Conservation (phyloP, 2,329 filamentous ascomycete species). For the Colletotrichum sansevieriae region DNA sequence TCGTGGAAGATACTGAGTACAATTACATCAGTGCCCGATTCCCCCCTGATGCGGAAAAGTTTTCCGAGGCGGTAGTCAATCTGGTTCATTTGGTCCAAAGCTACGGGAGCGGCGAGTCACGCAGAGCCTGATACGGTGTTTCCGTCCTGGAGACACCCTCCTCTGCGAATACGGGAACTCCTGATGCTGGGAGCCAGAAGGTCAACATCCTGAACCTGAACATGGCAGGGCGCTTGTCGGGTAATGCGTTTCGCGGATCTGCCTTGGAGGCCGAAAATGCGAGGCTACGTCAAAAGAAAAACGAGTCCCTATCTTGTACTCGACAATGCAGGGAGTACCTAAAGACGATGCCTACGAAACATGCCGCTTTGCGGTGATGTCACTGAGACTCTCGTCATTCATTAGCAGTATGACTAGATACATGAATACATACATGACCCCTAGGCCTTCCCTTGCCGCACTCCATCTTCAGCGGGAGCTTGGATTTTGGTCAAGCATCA, state of each 20-base stretch:
- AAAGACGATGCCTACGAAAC: neutral
- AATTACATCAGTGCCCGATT: slow-evolving; percentile 64
- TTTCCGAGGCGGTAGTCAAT: slow-evolving; percentile 57
- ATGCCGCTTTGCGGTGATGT: slow-evolving; percentile 6
- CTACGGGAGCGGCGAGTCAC: slow-evolving; percentile 20
- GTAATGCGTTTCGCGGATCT: slow-evolving; percentile 1
- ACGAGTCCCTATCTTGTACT: neutral
- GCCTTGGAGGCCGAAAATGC: too few relatives aligned
- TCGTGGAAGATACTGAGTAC: slow-evolving; percentile 61
- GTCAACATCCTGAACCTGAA: neutral
- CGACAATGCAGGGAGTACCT: neutral
- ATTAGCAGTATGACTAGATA: slow-evolving; percentile 4
- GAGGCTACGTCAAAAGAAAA: too few relatives aligned
- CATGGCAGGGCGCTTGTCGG: neutral
- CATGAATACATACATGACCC: neutral
- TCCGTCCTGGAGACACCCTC: neutral
- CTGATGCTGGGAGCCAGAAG: neutral
- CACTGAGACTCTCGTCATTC: neutral
- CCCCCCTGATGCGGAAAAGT: slow-evolving; percentile 57
- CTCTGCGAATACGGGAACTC: neutral
- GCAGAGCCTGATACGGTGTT: neutral
- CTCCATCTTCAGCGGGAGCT: neutral
- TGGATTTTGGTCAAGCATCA: neutral
- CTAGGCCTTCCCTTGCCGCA: neutral
- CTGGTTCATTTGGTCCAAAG: slow-evolving; percentile 47